Evolutionary conservation across 306 rosid genomes (phyloP).

Genomic region (Prunus salicina): DNA sequence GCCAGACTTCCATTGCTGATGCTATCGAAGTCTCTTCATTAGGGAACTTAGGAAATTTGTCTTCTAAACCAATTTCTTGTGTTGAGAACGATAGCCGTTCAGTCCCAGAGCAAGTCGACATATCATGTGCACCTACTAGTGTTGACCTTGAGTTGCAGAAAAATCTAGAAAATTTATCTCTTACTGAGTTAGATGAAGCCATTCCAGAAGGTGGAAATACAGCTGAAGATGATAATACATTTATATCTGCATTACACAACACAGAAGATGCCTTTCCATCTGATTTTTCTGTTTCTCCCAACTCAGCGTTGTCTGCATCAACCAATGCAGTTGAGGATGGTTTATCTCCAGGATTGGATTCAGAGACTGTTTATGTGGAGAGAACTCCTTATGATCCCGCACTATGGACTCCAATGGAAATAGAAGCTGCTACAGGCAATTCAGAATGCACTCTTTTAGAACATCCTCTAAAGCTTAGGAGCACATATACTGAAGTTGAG

Average conservation of each 20-base stretch:
- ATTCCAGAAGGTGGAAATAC: constrained; percentile 22
- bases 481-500: constrained; percentile 79
- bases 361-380: constrained; percentile 29
- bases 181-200: constrained; percentile 42
- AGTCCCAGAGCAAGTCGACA: constrained; percentile 28
- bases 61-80: constrained; percentile 15
- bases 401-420: constrained; percentile 78
- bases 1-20: constrained; percentile 32
- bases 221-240: constrained; percentile 49
- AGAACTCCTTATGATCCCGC: constrained; percentile 49
- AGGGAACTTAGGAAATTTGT: constrained; percentile 16
- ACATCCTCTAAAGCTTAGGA: constrained; percentile 64
- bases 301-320: constrained; percentile 24
- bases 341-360: constrained; percentile 29
- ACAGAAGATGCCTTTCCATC: constrained; percentile 33
- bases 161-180: constrained; percentile 35
- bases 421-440: constrained; percentile 84
- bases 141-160: constrained; percentile 41
- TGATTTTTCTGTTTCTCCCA: constrained; percentile 33
- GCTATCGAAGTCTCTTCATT: constrained; percentile 21
- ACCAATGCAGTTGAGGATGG: constrained; percentile 32
- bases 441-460: constrained; percentile 54
- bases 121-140: constrained; percentile 25
- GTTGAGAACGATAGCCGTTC: constrained; percentile 30
- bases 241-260: constrained; percentile 57